Conservation (phyloP, 768 basidiomycete genomes). For the Collybia nuda region DNA sequence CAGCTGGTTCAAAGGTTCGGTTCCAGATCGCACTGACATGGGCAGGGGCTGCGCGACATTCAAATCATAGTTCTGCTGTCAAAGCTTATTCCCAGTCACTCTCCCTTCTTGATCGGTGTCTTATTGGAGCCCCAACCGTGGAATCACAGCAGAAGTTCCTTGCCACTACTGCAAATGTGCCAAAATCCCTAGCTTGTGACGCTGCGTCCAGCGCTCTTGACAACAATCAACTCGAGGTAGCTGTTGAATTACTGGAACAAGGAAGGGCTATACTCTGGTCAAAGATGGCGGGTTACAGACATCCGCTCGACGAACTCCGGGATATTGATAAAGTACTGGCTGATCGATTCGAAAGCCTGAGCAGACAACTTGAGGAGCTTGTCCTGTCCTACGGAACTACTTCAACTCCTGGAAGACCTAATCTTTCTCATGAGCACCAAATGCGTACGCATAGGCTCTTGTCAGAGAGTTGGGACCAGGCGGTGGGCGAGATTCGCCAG, state of each 20-base stretch:
- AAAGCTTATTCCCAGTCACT: neutral
- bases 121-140: neutral
- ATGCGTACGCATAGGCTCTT: conserved; percentile 1
- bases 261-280: conserved; percentile 29
- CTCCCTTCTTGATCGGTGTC: conserved; percentile 1
- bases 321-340: conserved; percentile 16
- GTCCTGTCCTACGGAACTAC: neutral
- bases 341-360: conserved; percentile 20
- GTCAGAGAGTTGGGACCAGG: conserved; percentile 12
- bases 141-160: conserved; percentile 8
- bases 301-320: conserved; percentile 22
- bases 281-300: conserved; percentile 22
- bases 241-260: conserved; percentile 19
- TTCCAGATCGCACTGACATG: neutral
- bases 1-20: neutral
- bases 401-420: too few relatives aligned
- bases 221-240: neutral
- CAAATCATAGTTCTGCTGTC: neutral
- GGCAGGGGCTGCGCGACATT: neutral
- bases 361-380: conserved; percentile 9
- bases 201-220: conserved; percentile 5
- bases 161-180: neutral
- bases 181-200: conserved; percentile 2
- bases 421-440: neutral
- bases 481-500: conserved; percentile 10